These are phyloP conservation scores for Pleurozium schreberi DNA, from an alignment of 225 moss, liverwort and hornwort species.

Conservation along the genomic window DNA sequence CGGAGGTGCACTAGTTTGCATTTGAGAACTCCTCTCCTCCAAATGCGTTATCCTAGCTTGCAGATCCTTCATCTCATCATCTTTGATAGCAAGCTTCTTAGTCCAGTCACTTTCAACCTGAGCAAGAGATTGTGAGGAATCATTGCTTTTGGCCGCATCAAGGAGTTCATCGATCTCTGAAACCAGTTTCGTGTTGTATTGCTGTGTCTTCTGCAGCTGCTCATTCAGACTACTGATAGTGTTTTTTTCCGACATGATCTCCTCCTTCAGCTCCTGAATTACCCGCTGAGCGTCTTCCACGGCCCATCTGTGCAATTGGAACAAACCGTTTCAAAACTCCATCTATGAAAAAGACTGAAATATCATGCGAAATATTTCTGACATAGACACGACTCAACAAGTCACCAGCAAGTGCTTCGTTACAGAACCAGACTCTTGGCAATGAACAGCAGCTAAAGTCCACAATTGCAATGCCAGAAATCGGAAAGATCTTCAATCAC, in stretches of 20 bases:
- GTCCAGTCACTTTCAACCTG: slow-evolving; percentile 28
- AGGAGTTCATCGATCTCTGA: slow-evolving; percentile 73
- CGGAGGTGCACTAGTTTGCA: slow-evolving; percentile 4
- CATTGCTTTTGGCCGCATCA: slow-evolving; percentile 32
- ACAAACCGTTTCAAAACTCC: neutral
- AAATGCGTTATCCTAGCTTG: slow-evolving; percentile 30
- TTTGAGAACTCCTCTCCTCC: slow-evolving; percentile 28
- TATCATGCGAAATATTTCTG: neutral
- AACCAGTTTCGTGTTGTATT: slow-evolving; percentile 71
- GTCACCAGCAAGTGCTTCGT: neutral
- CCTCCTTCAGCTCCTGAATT: slow-evolving; percentile 74
- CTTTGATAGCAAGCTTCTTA: slow-evolving; percentile 28
- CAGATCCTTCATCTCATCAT: slow-evolving; percentile 30
- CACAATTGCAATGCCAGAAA: neutral
- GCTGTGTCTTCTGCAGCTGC: slow-evolving; percentile 80
- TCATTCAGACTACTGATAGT: slow-evolving; percentile 56
- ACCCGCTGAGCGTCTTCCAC: slow-evolving; percentile 73
- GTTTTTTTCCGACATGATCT: slow-evolving; percentile 56
- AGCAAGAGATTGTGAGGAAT: slow-evolving; percentile 14
- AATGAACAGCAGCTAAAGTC: neutral
- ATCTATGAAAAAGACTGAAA: neutral
- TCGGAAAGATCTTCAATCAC: neutral
- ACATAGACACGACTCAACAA: neutral
- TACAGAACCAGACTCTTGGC: neutral
- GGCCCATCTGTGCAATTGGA: slow-evolving; percentile 32